These are phyloP conservation scores for Backusella liffmaniae DNA, from an alignment of 192 early-diverging fungal genomes.

Conservation along the genomic window DNA sequence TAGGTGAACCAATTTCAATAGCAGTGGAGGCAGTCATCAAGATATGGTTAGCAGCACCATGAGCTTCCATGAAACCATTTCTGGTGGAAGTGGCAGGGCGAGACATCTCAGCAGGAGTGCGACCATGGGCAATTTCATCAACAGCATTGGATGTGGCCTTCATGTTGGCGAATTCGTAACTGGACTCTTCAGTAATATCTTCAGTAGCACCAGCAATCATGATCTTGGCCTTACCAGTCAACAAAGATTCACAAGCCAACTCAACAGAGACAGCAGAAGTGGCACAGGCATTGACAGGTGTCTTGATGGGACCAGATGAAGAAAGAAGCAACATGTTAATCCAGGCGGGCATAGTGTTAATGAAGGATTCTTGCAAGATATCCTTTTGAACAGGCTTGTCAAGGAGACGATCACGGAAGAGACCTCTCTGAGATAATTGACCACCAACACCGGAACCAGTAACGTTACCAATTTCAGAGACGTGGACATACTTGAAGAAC, in stretches of 20 bases:
- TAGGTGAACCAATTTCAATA: slow-evolving; percentile 89
- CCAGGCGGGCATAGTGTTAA: slow-evolving; percentile 96
- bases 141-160: slow-evolving; percentile 85
- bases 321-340: slow-evolving; percentile 95
- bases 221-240: slow-evolving; percentile 88
- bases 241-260: slow-evolving; percentile 87
- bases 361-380: slow-evolving; percentile 94
- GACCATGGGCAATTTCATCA: slow-evolving; percentile 84
- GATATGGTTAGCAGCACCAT: slow-evolving; percentile 87
- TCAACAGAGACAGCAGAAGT: slow-evolving; percentile 91
- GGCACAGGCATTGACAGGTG: slow-evolving; percentile 91
- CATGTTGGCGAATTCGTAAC: slow-evolving; percentile 96
- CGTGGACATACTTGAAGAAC: slow-evolving; percentile 95
- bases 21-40: slow-evolving; percentile 88
- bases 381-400: slow-evolving; percentile 89
- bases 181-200: slow-evolving; percentile 91
- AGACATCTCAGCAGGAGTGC: slow-evolving; percentile 85
- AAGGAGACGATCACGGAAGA: slow-evolving; percentile 76
- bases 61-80: slow-evolving; percentile 89
- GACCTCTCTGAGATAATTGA: slow-evolving; percentile 69
- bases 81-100: slow-evolving; percentile 89
- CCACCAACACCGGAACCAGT: slow-evolving; percentile 91
- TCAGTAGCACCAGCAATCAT: slow-evolving; percentile 93
- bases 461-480: slow-evolving; percentile 90
- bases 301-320: slow-evolving; percentile 91